Evolutionary conservation across 176 grass and related monocot species (phyloP).

Genomic region (Thalia dealbata): DNA sequence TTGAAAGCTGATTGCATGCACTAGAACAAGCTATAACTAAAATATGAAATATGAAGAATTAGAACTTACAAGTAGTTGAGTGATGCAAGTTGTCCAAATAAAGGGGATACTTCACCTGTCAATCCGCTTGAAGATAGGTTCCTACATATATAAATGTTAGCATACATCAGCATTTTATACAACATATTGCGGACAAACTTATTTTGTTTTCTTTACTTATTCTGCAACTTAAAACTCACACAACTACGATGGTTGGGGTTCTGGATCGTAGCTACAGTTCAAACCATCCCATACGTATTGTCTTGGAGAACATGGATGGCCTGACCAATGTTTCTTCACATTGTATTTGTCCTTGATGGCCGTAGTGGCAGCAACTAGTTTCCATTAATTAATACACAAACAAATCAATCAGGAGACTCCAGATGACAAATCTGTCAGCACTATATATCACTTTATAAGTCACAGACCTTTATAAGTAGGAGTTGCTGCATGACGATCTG

Average conservation of each 20-base stretch:
- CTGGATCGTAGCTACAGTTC: constrained; percentile 39
- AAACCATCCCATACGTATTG: constrained; percentile 37
- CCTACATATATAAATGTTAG: constrained; percentile 18
- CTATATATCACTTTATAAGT: no score
- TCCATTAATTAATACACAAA: background rate
- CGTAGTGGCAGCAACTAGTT: constrained; percentile 38
- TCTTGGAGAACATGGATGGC: constrained; percentile 46
- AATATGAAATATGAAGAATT: background rate
- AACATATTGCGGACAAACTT: background rate
- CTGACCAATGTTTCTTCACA: constrained; percentile 38
- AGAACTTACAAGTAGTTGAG: constrained; percentile 35
- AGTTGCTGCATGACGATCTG: constrained; percentile 13
- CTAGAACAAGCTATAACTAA: background rate
- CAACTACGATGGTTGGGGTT: constrained; percentile 29
- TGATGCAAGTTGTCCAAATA: constrained; percentile 26
- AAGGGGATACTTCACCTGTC: constrained; percentile 30
- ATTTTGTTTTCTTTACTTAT: background rate
- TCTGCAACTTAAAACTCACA: constrained; percentile 37
- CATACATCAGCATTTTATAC: background rate
- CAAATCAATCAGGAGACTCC: background rate
- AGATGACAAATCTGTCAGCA: no score
- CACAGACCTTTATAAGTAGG: background rate
- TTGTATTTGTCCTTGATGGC: constrained; percentile 38
- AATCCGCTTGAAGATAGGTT: constrained; percentile 38
- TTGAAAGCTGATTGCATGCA: background rate